A percentile compares a stretch with the other conserved stretches of the same genome.
Evolutionary conservation across 371 early-diverging fungal genomes (phyloP).

Genomic region (Mortierella sp.): DNA sequence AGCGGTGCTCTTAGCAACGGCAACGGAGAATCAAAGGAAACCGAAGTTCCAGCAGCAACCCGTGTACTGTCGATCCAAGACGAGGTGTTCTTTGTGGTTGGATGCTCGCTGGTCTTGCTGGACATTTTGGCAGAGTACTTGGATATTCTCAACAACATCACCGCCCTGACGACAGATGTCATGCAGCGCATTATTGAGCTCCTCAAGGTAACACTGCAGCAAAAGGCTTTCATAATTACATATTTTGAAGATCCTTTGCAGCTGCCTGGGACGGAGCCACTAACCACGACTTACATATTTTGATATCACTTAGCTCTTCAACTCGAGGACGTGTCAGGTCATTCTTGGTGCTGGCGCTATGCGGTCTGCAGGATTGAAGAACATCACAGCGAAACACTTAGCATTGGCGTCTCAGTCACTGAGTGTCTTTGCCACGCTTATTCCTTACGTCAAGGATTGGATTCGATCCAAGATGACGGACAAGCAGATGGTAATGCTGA

Average conservation of each 20-base stretch:
- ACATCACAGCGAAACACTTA: conserved; percentile 95
- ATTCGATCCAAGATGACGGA: conserved; percentile 76
- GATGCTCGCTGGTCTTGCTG: conserved; percentile 86
- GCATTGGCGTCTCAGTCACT: conserved; percentile 94
- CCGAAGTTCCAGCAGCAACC: conserved; percentile 36
- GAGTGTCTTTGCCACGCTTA: conserved; percentile 84
- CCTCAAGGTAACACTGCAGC: conserved; percentile 70
- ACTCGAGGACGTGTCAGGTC: conserved; percentile 93
- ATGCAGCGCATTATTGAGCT: conserved; percentile 89
- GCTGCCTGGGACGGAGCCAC: neutral
- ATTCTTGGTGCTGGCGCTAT: conserved; percentile 97
- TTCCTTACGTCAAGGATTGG: conserved; percentile 86
- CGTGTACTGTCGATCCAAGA: conserved; percentile 49
- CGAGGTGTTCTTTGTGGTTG: conserved; percentile 86
- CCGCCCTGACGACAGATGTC: conserved; percentile 83
- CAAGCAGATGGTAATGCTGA: conserved; percentile 82
- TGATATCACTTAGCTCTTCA: conserved; percentile 77
- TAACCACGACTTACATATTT: neutral
- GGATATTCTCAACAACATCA: conserved; percentile 82
- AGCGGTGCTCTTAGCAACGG: conserved; percentile 20
- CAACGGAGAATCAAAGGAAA: conserved; percentile 8
- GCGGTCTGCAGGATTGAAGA: conserved; percentile 94
- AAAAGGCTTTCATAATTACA: neutral
- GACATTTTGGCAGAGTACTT: conserved; percentile 93
- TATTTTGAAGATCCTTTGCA: neutral